Percentiles rank a stretch among this genome's conserved stretches.
These are phyloP conservation scores for Schizopora paradoxa DNA, from an alignment of 1,284 basidiomycete genomes.

Conservation along the genomic window DNA sequence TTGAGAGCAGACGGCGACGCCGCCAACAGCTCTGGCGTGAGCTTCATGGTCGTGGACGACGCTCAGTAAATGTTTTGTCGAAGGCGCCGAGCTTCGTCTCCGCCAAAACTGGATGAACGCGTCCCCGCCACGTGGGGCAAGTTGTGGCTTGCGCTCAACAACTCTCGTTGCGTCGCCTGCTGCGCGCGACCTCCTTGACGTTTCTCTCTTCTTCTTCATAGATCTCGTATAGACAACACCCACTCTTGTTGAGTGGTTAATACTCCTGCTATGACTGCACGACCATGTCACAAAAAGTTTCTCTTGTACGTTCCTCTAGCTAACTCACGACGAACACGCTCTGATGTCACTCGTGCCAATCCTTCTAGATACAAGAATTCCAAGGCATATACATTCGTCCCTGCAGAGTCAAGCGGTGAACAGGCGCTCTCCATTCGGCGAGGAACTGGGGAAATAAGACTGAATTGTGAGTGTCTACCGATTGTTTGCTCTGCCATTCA, in stretches of 20 bases:
- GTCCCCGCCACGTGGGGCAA: too few species aligned
- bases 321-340: too few species aligned
- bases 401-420: too few species aligned
- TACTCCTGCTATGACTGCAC: slow-evolving; percentile 35
- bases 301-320: slow-evolving; percentile 45
- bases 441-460: slow-evolving; percentile 68
- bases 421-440: too few species aligned
- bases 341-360: too few species aligned
- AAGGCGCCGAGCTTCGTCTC: too few species aligned
- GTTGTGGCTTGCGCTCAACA: too few species aligned
- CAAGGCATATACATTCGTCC: slow-evolving; percentile 74
- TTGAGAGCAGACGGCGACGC: slow-evolving; percentile 79
- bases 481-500: too few species aligned
- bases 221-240: too few species aligned
- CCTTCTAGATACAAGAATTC: too few species aligned
- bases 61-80: slow-evolving; percentile 9
- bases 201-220: too few species aligned
- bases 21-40: slow-evolving; percentile 86
- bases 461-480: slow-evolving; percentile 56
- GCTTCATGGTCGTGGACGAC: slow-evolving; percentile 60
- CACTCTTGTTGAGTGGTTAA: slow-evolving; percentile 26
- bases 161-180: background rate
- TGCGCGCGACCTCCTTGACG: background rate
- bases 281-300: slow-evolving; percentile 50
- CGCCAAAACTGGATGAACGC: too few species aligned